Percentiles rank a stretch among this genome's conserved stretches.
These are phyloP conservation scores for Puccinia triticina DNA, from an alignment of 1,284 basidiomycete species.

Conservation along the genomic window DNA sequence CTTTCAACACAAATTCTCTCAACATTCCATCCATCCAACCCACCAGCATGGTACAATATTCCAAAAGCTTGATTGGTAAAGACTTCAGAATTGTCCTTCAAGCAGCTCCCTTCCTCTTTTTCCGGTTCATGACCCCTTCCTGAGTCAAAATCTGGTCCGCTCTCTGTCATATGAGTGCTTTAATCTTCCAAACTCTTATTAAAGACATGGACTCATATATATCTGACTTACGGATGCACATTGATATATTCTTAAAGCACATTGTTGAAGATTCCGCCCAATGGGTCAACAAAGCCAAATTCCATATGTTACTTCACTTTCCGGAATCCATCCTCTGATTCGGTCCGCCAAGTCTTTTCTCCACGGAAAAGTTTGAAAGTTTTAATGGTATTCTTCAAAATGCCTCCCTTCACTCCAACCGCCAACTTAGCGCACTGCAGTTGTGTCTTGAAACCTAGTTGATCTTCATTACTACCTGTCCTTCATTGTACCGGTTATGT, in stretches of 20 bases:
- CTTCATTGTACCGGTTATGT: too few species aligned
- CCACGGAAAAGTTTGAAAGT: constrained; percentile 8
- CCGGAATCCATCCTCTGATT: neutral
- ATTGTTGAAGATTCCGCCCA: too few species aligned
- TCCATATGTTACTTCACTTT: constrained; percentile 21
- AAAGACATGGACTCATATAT: too few species aligned
- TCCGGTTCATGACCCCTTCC: constrained; percentile 1
- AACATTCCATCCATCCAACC: too few species aligned
- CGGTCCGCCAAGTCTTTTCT: neutral
- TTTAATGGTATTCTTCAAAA: constrained; percentile 3
- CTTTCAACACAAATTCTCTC: constrained; percentile 31
- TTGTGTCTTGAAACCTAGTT: too few species aligned
- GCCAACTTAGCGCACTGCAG: too few species aligned
- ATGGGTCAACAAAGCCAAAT: too few species aligned
- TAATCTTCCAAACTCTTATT: constrained; percentile 7
- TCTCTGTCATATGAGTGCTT: neutral
- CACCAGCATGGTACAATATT: neutral
- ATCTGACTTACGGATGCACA: too few species aligned
- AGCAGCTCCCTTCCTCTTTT: constrained; percentile 15
- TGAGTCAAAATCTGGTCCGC: neutral
- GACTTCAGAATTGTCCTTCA: neutral
- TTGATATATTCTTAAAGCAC: too few species aligned
- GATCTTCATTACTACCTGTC: too few species aligned
- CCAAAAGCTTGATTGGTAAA: neutral
- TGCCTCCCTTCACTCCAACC: neutral